These are phyloP conservation scores for Eucommia ulmoides DNA, from an alignment of 257 asterid species.

Conservation along the genomic window DNA sequence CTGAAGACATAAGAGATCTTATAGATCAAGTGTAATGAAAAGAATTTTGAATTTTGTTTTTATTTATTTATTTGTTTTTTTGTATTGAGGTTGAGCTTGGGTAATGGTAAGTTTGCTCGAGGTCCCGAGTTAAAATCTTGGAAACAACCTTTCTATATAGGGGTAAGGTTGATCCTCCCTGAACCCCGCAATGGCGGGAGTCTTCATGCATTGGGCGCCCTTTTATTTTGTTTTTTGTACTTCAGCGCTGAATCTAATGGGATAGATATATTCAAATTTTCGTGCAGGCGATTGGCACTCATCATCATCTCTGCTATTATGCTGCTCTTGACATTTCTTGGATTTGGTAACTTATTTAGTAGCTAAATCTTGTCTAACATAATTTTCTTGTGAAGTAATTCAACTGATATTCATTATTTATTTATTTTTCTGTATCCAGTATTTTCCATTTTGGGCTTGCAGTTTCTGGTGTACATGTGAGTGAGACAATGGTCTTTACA, in stretches of 20 bases:
- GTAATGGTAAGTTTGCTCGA: no score
- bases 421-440: conserved; percentile 15
- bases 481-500: not conserved
- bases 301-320: conserved; percentile 10
- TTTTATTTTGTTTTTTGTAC: no score
- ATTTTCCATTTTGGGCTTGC: conserved; percentile 22
- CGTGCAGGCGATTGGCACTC: conserved; percentile 10
- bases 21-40: conserved; percentile 20
- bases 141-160: no score
- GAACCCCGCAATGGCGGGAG: no score
- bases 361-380: not conserved
- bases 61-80: no score
- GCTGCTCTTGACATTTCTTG: conserved; percentile 17
- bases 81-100: no score
- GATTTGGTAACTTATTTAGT: conserved; percentile 14
- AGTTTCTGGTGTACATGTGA: conserved; percentile 21
- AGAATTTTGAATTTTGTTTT: not conserved
- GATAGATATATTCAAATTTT: not conserved
- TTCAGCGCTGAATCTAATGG: no score
- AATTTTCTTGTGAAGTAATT: not conserved
- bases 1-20: conserved; percentile 4
- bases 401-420: not conserved
- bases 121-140: no score
- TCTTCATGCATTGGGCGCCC: no score
- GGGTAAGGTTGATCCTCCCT: no score